Evolutionary conservation across 2,329 filamentous ascomycete species (phyloP).

Genomic region (Tolypocladium tropicale): DNA sequence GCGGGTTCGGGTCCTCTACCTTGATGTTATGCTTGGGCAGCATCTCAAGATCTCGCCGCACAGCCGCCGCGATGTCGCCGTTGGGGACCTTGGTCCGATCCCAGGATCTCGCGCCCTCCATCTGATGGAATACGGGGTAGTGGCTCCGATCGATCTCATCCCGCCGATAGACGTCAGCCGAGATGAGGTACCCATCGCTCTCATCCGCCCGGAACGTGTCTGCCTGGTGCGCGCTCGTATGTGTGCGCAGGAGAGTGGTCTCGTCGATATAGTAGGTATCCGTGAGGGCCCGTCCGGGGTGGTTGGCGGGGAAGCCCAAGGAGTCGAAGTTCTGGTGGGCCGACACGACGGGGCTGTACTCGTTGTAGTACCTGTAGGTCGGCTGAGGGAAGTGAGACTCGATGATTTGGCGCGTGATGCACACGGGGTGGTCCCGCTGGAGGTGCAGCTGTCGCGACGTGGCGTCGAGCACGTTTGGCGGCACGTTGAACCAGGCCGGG

Average conservation of each 20-base stretch:
- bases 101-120: slow-evolving; percentile 93
- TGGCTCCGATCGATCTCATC: slow-evolving; percentile 93
- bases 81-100: slow-evolving; percentile 52
- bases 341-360: slow-evolving; percentile 73
- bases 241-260: slow-evolving; percentile 75
- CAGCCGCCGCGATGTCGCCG: slow-evolving; percentile 50
- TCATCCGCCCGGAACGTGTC: slow-evolving; percentile 65
- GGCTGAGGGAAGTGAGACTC: slow-evolving; percentile 74
- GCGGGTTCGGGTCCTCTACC: slow-evolving; percentile 76
- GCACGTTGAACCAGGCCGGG: slow-evolving; percentile 72
- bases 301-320: slow-evolving; percentile 80
- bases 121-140: slow-evolving; percentile 97
- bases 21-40: slow-evolving; percentile 65
- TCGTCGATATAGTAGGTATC: slow-evolving; percentile 96
- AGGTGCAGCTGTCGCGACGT: slow-evolving; percentile 76
- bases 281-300: slow-evolving; percentile 75
- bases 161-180: slow-evolving; percentile 87
- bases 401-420: slow-evolving; percentile 85
- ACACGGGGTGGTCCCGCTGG: slow-evolving; percentile 80
- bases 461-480: slow-evolving; percentile 62
- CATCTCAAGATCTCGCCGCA: slow-evolving; percentile 59
- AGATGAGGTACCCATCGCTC: slow-evolving; percentile 76
- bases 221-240: slow-evolving; percentile 89
- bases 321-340: slow-evolving; percentile 91
- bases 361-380: slow-evolving; percentile 66